These are phyloP conservation scores for Metroxylon sagu DNA, from an alignment of 176 grass and related monocot species.

Conservation along the genomic window DNA sequence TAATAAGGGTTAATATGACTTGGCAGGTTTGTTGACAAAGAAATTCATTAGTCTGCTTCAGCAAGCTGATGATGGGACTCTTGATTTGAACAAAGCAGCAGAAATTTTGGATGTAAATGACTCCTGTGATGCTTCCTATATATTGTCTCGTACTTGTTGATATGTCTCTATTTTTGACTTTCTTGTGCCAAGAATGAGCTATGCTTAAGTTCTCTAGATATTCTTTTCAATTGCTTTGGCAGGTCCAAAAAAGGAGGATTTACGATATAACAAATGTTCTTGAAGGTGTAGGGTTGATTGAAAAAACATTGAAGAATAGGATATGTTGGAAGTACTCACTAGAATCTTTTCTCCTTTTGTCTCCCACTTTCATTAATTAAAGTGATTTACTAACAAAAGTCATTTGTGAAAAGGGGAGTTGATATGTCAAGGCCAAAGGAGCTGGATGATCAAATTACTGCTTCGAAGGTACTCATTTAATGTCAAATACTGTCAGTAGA, in stretches of 20 bases:
- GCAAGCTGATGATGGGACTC: conserved; percentile 70
- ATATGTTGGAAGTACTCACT: conserved; percentile 80
- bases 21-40: conserved; percentile 83
- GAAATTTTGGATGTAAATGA: conserved; percentile 55
- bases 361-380: conserved; percentile 8
- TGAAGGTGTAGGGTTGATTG: conserved; percentile 89
- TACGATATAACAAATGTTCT: conserved; percentile 99
- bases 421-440: conserved; percentile 74
- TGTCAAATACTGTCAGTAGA: too few species aligned
- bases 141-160: conserved; percentile 6
- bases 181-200: not conserved
- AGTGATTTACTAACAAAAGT: conserved; percentile 18
- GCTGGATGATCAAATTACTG: conserved; percentile 43
- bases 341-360: not conserved
- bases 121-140: conserved; percentile 3
- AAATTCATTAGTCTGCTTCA: conserved; percentile 79
- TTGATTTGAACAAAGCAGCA: conserved; percentile 94
- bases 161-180: conserved; percentile 1
- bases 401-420: conserved; percentile 57
- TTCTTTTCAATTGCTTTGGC: not conserved
- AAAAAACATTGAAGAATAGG: conserved; percentile 81
- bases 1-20: not conserved
- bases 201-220: too few species aligned
- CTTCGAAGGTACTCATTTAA: conserved; percentile 48
- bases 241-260: conserved; percentile 97